Evolutionary conservation across 805 yeast genomes (phyloP).

Genomic region (Yamadazyma laniorum): DNA sequence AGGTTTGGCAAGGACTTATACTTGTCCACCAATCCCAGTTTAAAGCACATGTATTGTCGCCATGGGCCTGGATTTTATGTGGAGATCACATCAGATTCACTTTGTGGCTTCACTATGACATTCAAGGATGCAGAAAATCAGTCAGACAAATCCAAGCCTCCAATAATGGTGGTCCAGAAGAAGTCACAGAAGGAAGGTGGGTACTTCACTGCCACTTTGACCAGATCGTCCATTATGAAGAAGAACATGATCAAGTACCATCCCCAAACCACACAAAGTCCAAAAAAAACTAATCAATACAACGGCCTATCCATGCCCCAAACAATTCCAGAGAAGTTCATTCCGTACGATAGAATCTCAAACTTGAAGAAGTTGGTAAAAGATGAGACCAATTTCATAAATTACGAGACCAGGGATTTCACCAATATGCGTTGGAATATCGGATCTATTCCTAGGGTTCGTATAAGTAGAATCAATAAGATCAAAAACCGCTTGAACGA

Average conservation of each 20-base stretch:
- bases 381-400: conserved; percentile 15
- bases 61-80: conserved; percentile 64
- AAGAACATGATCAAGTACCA: conserved; percentile 11
- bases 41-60: conserved; percentile 55
- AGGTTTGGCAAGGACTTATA: conserved; percentile 55
- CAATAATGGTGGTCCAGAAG: conserved; percentile 28
- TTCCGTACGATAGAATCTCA: conserved; percentile 20
- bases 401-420: conserved; percentile 30
- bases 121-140: conserved; percentile 22
- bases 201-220: conserved; percentile 24
- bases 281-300: conserved; percentile 11
- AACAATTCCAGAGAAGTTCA: conserved; percentile 19
- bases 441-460: conserved; percentile 47
- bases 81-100: conserved; percentile 23
- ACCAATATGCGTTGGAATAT: conserved; percentile 31
- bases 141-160: conserved; percentile 18
- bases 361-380: conserved; percentile 9
- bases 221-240: conserved; percentile 15
- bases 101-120: conserved; percentile 24
- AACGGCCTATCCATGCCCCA: conserved; percentile 27
- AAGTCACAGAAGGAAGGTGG: conserved; percentile 28
- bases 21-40: conserved; percentile 65
- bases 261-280: conserved; percentile 5
- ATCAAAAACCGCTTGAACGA: conserved; percentile 20
- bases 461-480: conserved; percentile 25